phyloP scores from a whole-genome alignment of 202 grass and related monocot genomes.

The Elaeis oleifera region DNA sequence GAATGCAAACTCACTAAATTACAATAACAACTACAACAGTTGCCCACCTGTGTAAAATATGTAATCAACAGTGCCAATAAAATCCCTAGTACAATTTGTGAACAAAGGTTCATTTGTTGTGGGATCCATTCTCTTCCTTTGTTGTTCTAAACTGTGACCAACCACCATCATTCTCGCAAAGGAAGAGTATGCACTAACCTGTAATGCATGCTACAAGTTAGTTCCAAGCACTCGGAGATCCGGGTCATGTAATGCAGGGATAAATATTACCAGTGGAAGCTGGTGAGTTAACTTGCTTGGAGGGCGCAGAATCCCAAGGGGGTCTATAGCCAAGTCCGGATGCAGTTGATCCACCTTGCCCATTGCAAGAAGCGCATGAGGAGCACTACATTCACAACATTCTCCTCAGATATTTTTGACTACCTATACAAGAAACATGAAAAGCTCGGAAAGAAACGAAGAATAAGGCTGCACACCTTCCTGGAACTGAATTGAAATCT shows the following conservation, averaged over 20 bases:
- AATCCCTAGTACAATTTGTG: constrained; percentile 97
- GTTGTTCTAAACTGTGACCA: constrained; percentile 65
- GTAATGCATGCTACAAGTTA: constrained; percentile 6
- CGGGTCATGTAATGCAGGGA: too few species aligned
- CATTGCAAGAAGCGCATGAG: constrained; percentile 75
- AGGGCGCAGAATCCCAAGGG: constrained; percentile 78
- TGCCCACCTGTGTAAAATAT: constrained; percentile 93
- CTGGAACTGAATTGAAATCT: constrained; percentile 90
- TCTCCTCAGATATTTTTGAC: too few species aligned
- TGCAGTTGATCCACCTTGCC: constrained; percentile 91
- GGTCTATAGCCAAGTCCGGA: constrained; percentile 84
- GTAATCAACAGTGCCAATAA: constrained; percentile 88
- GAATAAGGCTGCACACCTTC: constrained; percentile 32
- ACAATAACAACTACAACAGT: constrained; percentile 6
- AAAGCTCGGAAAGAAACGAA: too few species aligned
- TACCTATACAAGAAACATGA: too few species aligned
- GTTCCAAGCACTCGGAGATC: too few species aligned
- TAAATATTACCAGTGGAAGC: constrained; percentile 75
- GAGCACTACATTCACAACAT: constrained; percentile 51
- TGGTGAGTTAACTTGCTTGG: constrained; percentile 84
- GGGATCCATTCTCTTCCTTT: constrained; percentile 85
- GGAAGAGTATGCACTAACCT: constrained; percentile 99
- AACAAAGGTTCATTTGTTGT: constrained; percentile 93
- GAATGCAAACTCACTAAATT: background rate
- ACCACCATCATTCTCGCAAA: constrained; percentile 70